These are phyloP conservation scores for Penicillium sp. DNA, from an alignment of 2,329 filamentous ascomycete species.

Conservation along the genomic window DNA sequence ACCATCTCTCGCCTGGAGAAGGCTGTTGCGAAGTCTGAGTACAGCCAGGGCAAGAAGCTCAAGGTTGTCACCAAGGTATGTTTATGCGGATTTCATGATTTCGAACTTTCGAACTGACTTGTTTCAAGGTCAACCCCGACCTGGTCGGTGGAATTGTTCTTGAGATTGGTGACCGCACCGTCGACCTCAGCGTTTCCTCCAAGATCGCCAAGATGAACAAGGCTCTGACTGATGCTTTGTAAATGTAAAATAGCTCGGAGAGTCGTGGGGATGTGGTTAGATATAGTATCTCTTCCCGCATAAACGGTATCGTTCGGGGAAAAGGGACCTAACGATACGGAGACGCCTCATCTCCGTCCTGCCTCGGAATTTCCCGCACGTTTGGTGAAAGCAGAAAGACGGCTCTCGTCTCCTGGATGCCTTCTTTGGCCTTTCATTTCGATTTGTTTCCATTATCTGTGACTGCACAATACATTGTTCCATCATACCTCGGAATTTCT, in stretches of 20 bases:
- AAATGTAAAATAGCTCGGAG: constrained; percentile 53
- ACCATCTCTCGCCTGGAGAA: constrained; percentile 80
- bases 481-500: background rate
- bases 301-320: constrained; percentile 30
- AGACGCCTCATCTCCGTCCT: too few species aligned
- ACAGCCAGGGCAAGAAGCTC: constrained; percentile 91
- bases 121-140: constrained; percentile 77
- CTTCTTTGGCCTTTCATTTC: constrained; percentile 15
- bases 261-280: constrained; percentile 22
- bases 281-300: constrained; percentile 27
- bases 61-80: constrained; percentile 88
- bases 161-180: constrained; percentile 95
- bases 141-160: constrained; percentile 92
- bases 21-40: constrained; percentile 84
- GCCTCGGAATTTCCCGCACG: too few species aligned
- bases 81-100: constrained; percentile 8
- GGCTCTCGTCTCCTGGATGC: constrained; percentile 5
- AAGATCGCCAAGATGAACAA: constrained; percentile 99
- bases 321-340: too few species aligned
- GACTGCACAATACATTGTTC: constrained; percentile 26
- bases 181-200: constrained; percentile 91
- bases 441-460: constrained; percentile 28
- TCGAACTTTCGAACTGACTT: background rate
- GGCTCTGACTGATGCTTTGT: constrained; percentile 93
- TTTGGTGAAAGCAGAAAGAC: constrained; percentile 15